These are phyloP conservation scores for Phialemonium atrogriseum DNA, from an alignment of 2,329 filamentous ascomycete species.

Conservation along the genomic window DNA sequence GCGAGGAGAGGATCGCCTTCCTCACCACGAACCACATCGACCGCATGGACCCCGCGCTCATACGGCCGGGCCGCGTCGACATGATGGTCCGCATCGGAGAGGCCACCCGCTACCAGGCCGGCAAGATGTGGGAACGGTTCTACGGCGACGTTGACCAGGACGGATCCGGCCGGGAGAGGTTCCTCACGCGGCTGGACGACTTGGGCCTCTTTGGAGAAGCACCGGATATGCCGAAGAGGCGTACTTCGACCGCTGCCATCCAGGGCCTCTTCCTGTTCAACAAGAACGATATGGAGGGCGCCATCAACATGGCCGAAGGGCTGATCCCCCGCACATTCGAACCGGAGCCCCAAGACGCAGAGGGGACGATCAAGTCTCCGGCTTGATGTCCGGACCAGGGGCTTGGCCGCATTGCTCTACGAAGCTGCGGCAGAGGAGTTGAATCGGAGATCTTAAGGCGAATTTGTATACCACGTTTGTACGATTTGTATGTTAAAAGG, in stretches of 20 bases:
- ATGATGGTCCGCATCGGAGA: slow-evolving; percentile 87
- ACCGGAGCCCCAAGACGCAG: slow-evolving; percentile 30
- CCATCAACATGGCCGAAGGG: slow-evolving; percentile 69
- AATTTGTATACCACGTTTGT: no score
- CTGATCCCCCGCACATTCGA: slow-evolving; percentile 52
- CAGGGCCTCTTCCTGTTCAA: slow-evolving; percentile 95
- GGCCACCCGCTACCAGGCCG: slow-evolving; percentile 77
- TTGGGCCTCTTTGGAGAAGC: slow-evolving; percentile 61
- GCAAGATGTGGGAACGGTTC: slow-evolving; percentile 87
- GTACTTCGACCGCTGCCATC: slow-evolving; percentile 80
- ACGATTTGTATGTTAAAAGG: no score
- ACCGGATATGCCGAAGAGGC: slow-evolving; percentile 34
- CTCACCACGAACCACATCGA: slow-evolving; percentile 93
- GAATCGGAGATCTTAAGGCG: no score
- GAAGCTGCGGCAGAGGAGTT: no score
- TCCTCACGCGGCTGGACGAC: slow-evolving; percentile 61
- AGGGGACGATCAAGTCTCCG: slow-evolving; percentile 32
- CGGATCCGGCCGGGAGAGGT: slow-evolving; percentile 54
- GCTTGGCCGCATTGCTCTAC: no score
- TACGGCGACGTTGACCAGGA: slow-evolving; percentile 73
- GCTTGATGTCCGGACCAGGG: no score
- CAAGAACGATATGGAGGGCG: slow-evolving; percentile 82
- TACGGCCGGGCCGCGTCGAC: slow-evolving; percentile 86
- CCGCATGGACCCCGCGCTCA: slow-evolving; percentile 77
- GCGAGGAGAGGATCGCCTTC: slow-evolving; percentile 89